A percentile compares a stretch with the other conserved stretches of the same genome.
Conservation (phyloP, 331 rosid genomes). For the Malus hybrid region DNA sequence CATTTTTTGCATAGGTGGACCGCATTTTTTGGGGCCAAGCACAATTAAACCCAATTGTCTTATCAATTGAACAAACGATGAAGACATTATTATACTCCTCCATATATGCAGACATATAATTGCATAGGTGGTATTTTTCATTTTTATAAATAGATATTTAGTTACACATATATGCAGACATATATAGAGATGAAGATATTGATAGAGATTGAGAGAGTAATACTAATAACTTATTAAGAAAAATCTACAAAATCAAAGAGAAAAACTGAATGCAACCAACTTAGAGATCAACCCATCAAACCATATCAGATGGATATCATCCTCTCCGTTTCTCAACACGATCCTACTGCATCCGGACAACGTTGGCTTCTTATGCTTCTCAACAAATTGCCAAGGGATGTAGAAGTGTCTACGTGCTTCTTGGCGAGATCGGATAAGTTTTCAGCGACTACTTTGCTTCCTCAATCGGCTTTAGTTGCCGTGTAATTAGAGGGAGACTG, state of each 20-base stretch:
- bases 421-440: background rate
- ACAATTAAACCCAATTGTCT: no score
- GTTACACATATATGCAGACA: background rate
- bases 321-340: background rate
- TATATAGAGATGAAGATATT: background rate
- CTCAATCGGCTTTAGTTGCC: slow-evolving; percentile 24
- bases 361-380: background rate
- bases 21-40: no score
- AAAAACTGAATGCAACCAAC: background rate
- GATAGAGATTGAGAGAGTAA: background rate
- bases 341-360: background rate
- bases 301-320: background rate
- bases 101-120: no score
- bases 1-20: no score
- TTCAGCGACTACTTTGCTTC: background rate
- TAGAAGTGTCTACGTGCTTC: background rate
- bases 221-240: background rate
- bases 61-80: no score
- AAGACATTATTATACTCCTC: no score
- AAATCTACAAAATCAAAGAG: background rate
- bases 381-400: background rate
- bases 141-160: background rate
- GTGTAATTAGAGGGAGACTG: slow-evolving; percentile 47
- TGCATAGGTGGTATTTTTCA: background rate
- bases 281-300: slow-evolving; percentile 2